phyloP scores from a whole-genome alignment of 2,329 filamentous ascomycete genomes.

The Ceratocystis harringtonii region DNA sequence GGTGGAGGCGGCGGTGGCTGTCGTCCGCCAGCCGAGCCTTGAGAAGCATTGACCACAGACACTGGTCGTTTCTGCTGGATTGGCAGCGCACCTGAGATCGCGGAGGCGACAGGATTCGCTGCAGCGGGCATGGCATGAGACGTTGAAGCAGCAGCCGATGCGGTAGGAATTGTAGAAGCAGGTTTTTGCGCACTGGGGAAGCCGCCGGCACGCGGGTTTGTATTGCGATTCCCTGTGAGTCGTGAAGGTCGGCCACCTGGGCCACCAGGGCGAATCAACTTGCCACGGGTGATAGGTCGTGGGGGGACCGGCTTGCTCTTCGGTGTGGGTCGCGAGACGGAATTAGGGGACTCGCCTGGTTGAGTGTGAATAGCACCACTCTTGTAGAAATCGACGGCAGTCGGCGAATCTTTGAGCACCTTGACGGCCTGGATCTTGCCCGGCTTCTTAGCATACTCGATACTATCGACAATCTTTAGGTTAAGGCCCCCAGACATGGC shows the following conservation, averaged over 20 bases:
- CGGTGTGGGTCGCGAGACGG: constrained; percentile 69
- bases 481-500: constrained; percentile 67
- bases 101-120: constrained; percentile 11
- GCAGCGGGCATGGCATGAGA: constrained; percentile 18
- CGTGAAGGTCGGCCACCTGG: constrained; percentile 68
- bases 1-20: constrained; percentile 45
- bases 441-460: constrained; percentile 97
- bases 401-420: constrained; percentile 70
- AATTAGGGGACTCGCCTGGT: constrained; percentile 68
- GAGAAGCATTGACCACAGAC: constrained; percentile 18
- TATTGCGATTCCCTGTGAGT: constrained; percentile 36
- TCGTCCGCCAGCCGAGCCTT: constrained; percentile 16
- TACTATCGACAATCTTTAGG: constrained; percentile 65
- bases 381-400: constrained; percentile 77
- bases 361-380: constrained; percentile 80
- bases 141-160: constrained; percentile 18
- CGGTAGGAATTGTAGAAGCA: constrained; percentile 19
- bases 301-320: constrained; percentile 74
- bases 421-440: constrained; percentile 83
- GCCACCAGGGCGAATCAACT: constrained; percentile 82
- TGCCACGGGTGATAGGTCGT: constrained; percentile 83
- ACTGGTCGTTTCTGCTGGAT: constrained; percentile 16
- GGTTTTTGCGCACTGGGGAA: constrained; percentile 21
- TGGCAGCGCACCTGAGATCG: background rate
- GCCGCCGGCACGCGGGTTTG: constrained; percentile 31